Evolutionary conservation across 2,329 filamentous ascomycete genomes (phyloP), one percentile per base, ranked within the genome.

Genomic region (Cercospora sesami): DNA sequence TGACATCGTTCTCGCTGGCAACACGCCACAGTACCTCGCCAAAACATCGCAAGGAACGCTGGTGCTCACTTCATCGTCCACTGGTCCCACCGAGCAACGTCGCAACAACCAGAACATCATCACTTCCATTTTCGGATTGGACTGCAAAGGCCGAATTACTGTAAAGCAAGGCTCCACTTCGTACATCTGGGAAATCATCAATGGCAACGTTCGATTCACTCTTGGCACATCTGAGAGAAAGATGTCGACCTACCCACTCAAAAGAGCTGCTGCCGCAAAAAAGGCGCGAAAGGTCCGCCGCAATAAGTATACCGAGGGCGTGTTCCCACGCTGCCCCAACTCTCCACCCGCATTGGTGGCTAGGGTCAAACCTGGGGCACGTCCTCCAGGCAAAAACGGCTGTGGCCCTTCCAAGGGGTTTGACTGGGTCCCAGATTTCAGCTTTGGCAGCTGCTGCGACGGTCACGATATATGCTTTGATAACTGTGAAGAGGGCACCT

Each of bases 401-500:
- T 66, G 66, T 26, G 66, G 64, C 39, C 8, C 59, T 14, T 30
- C 64, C 5, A 57, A 66, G 2, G 48, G 53, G 5, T 26, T 42
- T 23, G 31, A 60, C 1, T 63, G 33, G 7, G 64, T 66, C 5
- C 64, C 67, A 8, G 51, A 66, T 30, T 66, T 69, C 30, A 42
- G 18, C 14, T 66, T 69, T 28, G 64, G 64, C 18, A 55, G n/a
- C 31, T 66, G 60, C 30, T 64, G 64, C 30, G 58, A 66, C 39
- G 55, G 18, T 0, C 67, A 69, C 3, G 67, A 66, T 14, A 10
- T 53, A 9, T 69, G 64, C 42, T 69, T 53, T 42, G 67, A 69
- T 31, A 42, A 69, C n/a, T 66, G 64, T 60, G 57, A 62, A 31
- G 12, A 26, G 14, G 59, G 64, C 18, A 69, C 57, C 5, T 66